A percentile compares a stretch with the other conserved stretches of the same genome.
These are phyloP conservation scores for Amoebophrya sp. DNA, from an alignment of 169 alveolate genomes.

Conservation along the genomic window DNA sequence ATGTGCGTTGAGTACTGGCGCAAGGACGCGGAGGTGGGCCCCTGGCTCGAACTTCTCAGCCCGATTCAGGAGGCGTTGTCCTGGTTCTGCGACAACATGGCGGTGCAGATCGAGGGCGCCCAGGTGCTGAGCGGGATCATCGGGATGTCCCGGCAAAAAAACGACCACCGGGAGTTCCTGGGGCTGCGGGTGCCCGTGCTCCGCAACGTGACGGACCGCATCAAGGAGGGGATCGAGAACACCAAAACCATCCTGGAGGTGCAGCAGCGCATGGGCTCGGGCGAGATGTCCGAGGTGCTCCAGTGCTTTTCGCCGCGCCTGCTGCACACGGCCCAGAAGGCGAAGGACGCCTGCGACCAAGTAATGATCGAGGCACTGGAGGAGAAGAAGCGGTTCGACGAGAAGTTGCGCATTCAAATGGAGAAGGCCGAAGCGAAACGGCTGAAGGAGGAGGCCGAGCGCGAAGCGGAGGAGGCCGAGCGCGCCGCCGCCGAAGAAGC, in stretches of 20 bases:
- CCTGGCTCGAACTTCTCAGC: not conserved
- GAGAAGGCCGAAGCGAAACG: not conserved
- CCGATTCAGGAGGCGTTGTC: not conserved
- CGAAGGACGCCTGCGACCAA: not conserved
- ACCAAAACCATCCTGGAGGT: slow-evolving; percentile 12
- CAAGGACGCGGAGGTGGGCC: slow-evolving; percentile 8
- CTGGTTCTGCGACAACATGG: slow-evolving; percentile 1
- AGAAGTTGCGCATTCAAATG: not conserved
- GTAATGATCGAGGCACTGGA: not conserved
- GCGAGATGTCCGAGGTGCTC: not conserved
- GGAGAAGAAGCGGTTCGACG: not conserved
- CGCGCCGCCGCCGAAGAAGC: not conserved
- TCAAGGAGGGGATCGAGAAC: slow-evolving; percentile 13
- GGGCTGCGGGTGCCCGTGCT: not conserved
- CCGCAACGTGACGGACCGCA: not conserved
- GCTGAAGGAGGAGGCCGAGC: not conserved
- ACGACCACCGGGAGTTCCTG: not conserved
- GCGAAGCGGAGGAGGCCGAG: not conserved
- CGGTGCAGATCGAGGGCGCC: not conserved
- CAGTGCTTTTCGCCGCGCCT: not conserved
- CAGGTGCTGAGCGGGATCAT: not conserved
- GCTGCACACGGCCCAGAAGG: not conserved
- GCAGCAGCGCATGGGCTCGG: not conserved
- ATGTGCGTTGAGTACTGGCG: not conserved
- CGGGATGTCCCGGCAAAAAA: not conserved